phyloP scores from a whole-genome alignment of 2,329 filamentous ascomycete genomes.

The Aulographum hederae region DNA sequence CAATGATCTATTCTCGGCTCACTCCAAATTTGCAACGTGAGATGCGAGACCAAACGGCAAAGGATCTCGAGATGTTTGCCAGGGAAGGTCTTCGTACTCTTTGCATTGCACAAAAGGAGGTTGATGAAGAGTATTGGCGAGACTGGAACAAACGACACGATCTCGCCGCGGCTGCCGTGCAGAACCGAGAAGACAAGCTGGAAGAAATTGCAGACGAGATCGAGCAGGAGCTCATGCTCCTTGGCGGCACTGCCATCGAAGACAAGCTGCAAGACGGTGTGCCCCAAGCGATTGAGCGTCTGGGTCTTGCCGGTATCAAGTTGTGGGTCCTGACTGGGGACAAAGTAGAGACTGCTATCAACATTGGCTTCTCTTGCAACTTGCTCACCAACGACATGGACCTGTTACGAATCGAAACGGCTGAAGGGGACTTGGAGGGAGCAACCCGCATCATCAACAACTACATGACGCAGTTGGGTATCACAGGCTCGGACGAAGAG shows the following conservation, averaged over 20 bases:
- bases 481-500: slow-evolving; percentile 75
- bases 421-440: slow-evolving; percentile 48
- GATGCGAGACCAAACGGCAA: slow-evolving; percentile 65
- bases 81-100: slow-evolving; percentile 86
- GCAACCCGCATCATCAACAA: slow-evolving; percentile 58
- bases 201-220: slow-evolving; percentile 81
- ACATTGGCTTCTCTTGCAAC: slow-evolving; percentile 98
- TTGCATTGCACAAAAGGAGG: slow-evolving; percentile 71
- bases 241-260: slow-evolving; percentile 93
- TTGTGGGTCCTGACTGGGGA: slow-evolving; percentile 96
- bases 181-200: slow-evolving; percentile 79
- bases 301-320: slow-evolving; percentile 90
- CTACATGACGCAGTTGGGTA: slow-evolving; percentile 51
- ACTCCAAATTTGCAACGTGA: slow-evolving; percentile 72
- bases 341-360: slow-evolving; percentile 98
- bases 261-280: slow-evolving; percentile 94
- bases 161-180: slow-evolving; percentile 63
- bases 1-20: slow-evolving; percentile 85
- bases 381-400: slow-evolving; percentile 97
- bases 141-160: slow-evolving; percentile 79
- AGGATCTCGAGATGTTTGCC: slow-evolving; percentile 94
- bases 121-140: slow-evolving; percentile 68
- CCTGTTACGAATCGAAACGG: slow-evolving; percentile 71
- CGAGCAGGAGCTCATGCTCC: slow-evolving; percentile 69
- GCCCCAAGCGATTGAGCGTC: slow-evolving; percentile 80